phyloP scores from a whole-genome alignment of 2,329 filamentous ascomycete species.

The Penicillium sp. region DNA sequence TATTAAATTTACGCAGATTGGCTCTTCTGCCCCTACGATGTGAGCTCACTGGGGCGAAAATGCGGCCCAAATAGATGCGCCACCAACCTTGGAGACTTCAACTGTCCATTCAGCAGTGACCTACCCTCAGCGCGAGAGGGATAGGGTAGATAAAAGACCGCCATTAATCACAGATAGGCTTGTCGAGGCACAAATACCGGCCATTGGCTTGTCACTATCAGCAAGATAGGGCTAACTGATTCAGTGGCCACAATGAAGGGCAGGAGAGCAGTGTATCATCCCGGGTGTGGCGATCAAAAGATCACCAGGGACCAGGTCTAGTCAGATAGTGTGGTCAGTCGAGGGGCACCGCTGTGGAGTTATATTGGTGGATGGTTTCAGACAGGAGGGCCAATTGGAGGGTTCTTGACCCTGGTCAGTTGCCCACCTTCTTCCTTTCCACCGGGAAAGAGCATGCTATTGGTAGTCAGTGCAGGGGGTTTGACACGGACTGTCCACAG shows the following conservation, averaged over 20 bases:
- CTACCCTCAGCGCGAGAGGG: not conserved
- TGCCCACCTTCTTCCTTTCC: not conserved
- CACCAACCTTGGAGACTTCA: not conserved
- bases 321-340: too few relatives aligned
- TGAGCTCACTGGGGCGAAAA: not conserved
- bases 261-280: not conserved
- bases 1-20: not conserved
- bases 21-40: not conserved
- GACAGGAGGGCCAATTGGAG: not conserved
- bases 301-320: not conserved
- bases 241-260: not conserved
- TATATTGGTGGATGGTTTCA: not conserved
- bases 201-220: not conserved
- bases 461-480: not conserved
- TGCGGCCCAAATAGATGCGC: not conserved
- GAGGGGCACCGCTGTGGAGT: not conserved
- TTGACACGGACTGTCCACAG: not conserved
- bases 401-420: not conserved
- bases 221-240: not conserved
- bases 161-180: not conserved
- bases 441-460: not conserved
- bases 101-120: not conserved
- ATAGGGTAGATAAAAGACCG: not conserved
- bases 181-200: not conserved
- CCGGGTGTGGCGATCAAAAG: not conserved